phyloP scores from a whole-genome alignment of 2,329 filamentous ascomycete species.

The Sporothrix brasiliensis region DNA sequence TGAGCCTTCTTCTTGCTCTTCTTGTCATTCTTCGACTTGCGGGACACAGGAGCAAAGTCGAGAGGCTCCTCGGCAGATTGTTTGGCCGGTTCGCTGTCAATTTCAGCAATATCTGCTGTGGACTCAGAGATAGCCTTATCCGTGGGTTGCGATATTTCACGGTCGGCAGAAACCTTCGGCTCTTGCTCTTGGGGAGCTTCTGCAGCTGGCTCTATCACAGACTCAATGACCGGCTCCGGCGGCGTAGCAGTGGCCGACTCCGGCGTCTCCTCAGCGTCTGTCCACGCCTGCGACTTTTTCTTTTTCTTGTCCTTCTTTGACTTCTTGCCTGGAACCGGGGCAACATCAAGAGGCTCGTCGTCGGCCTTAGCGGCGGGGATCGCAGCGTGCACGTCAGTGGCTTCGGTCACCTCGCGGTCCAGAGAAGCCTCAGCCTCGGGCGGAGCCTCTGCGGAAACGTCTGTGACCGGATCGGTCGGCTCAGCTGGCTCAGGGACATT shows the following conservation, averaged over 20 bases:
- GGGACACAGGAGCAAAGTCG: not conserved
- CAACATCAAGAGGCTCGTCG: not conserved
- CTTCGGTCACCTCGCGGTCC: no score
- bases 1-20: not conserved
- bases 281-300: constrained; percentile 9
- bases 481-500: no score
- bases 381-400: no score
- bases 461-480: no score
- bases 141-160: not conserved
- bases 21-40: not conserved
- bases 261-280: not conserved
- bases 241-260: constrained; percentile 12
- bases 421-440: no score
- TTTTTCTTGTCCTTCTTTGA: constrained; percentile 32
- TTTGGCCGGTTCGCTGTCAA: not conserved
- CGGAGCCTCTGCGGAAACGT: no score
- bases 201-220: not conserved
- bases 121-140: not conserved
- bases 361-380: not conserved
- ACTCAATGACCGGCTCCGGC: constrained; percentile 2
- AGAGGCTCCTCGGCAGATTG: not conserved
- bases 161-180: not conserved
- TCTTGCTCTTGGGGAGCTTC: not conserved
- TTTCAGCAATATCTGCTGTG: not conserved
- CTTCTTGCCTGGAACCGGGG: constrained; percentile 6